phyloP scores from a whole-genome alignment of 805 yeast genomes.

The Candida patagonica region DNA sequence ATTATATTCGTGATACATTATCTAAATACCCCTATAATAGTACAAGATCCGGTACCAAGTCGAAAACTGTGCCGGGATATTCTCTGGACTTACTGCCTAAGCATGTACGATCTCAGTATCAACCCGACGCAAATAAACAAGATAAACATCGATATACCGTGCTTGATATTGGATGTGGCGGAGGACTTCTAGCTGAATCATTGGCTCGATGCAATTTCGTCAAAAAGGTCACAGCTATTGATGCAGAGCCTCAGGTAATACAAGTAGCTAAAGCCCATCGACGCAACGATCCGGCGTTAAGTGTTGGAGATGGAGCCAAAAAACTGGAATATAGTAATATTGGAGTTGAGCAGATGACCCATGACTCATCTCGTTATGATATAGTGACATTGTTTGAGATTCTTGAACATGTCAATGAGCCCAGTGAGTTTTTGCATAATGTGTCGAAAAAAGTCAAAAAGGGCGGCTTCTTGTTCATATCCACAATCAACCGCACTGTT shows the following conservation, averaged over 20 bases:
- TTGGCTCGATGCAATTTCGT: constrained; percentile 61
- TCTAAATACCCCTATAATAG: constrained; percentile 36
- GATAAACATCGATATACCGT: constrained; percentile 35
- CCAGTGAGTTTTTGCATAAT: constrained; percentile 58
- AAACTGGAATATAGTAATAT: constrained; percentile 52
- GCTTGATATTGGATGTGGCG: constrained; percentile 95
- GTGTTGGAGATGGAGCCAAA: constrained; percentile 17
- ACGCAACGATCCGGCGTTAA: constrained; percentile 54
- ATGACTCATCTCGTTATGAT: constrained; percentile 49
- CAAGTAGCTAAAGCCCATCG: constrained; percentile 70
- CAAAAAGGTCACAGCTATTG: constrained; percentile 71
- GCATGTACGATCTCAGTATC: constrained; percentile 12
- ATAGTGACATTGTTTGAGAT: constrained; percentile 87
- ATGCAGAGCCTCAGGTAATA: constrained; percentile 74
- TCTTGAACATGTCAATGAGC: constrained; percentile 88
- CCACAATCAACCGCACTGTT: constrained; percentile 86
- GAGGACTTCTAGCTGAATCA: constrained; percentile 87
- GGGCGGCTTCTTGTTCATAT: constrained; percentile 77
- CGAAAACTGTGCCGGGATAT: constrained; percentile 56
- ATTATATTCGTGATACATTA: constrained; percentile 65
- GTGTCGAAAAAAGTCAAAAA: constrained; percentile 62
- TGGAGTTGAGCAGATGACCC: constrained; percentile 50
- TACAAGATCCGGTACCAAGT: constrained; percentile 1
- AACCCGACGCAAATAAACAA: not conserved
- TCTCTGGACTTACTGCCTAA: constrained; percentile 56